These are phyloP conservation scores for Populus hybrid DNA, from an alignment of 441 rosid species.

Conservation along the genomic window DNA sequence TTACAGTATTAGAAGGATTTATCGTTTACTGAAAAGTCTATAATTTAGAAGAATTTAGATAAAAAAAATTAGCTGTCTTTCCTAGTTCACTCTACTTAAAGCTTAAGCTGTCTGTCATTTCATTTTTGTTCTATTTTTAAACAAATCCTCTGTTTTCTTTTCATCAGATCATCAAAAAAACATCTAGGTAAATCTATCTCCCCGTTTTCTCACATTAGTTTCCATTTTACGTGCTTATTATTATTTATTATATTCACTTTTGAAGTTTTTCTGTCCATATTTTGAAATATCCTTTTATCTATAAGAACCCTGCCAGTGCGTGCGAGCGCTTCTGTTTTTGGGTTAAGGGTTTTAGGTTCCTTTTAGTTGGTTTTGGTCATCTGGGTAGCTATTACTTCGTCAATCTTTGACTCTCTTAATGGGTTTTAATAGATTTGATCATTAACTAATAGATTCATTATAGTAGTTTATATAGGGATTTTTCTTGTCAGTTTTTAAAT, in stretches of 20 bases:
- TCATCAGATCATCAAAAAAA: conserved; percentile 23
- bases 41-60: too few species aligned
- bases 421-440: background rate
- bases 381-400: conserved; percentile 19
- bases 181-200: conserved; percentile 20
- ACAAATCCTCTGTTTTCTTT: conserved; percentile 7
- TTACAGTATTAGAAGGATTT: too few species aligned
- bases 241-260: background rate
- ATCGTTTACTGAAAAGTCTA: too few species aligned
- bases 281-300: conserved; percentile 1
- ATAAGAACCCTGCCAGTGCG: conserved; percentile 22
- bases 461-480: conserved; percentile 4
- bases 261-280: background rate
- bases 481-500: conserved; percentile 28
- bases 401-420: background rate
- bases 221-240: background rate
- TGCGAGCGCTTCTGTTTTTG: conserved; percentile 13
- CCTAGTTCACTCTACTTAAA: too few species aligned
- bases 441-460: background rate
- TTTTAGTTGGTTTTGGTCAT: conserved; percentile 22
- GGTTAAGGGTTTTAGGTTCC: conserved; percentile 23
- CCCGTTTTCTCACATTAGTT: background rate
- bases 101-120: background rate
- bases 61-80: too few species aligned
- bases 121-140: conserved; percentile 9